Conservation (phyloP, 2,329 filamentous ascomycete species). For the Fusarium sp. region DNA sequence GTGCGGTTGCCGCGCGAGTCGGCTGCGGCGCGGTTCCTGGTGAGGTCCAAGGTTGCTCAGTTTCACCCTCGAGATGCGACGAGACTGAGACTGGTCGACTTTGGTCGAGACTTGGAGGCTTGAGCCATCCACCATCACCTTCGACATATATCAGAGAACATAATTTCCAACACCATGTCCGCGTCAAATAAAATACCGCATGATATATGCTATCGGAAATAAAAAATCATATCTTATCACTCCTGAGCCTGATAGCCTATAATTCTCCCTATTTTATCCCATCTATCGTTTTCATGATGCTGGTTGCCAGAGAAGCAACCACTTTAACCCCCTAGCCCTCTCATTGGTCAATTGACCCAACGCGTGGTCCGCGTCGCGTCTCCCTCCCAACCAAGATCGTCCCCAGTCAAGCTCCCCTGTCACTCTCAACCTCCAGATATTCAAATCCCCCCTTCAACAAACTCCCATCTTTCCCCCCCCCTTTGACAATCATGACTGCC, state of each 20-base stretch:
- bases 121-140: constrained; percentile 42
- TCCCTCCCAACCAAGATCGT: constrained; percentile 21
- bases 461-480: not conserved
- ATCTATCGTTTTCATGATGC: not conserved
- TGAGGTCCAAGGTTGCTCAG: constrained; percentile 73
- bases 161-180: no score
- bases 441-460: constrained; percentile 43
- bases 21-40: constrained; percentile 72
- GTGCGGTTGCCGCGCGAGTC: constrained; percentile 70
- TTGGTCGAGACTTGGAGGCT: constrained; percentile 72
- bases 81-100: constrained; percentile 70
- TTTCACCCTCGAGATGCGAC: constrained; percentile 74
- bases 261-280: not conserved
- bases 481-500: constrained; percentile 35
- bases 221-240: no score
- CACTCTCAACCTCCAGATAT: constrained; percentile 7
- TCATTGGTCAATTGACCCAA: constrained; percentile 46
- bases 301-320: constrained; percentile 31
- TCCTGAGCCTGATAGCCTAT: not conserved
- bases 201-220: no score
- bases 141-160: not conserved
- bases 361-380: constrained; percentile 48
- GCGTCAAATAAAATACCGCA: no score
- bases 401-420: constrained; percentile 9
- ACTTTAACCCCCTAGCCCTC: constrained; percentile 28